Percentiles rank a stretch among this genome's conserved stretches.
Conservation (phyloP, 192 early-diverging fungal species). For the Backusella morwellensis region DNA sequence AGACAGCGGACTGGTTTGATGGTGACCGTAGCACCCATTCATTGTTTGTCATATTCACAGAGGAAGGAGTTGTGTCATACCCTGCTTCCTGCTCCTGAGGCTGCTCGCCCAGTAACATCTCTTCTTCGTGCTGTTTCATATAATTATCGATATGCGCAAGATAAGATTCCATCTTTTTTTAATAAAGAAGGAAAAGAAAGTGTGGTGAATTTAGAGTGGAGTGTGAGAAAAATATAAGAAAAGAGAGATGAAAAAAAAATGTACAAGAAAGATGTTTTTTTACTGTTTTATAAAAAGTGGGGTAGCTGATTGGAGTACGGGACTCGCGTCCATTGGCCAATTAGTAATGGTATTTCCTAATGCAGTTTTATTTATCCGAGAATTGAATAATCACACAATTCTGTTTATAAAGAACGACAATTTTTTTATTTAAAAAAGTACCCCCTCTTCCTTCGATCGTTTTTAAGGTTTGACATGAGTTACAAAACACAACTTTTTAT, state of each 20-base stretch:
- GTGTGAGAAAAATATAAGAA: not conserved
- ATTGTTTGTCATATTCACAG: not conserved
- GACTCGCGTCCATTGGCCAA: not conserved
- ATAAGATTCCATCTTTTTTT: conserved; percentile 22
- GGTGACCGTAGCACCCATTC: not conserved
- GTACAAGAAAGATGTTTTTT: not conserved
- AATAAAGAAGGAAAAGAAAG: not conserved
- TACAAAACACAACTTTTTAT: no score
- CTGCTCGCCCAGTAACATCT: not conserved
- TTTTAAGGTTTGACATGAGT: no score
- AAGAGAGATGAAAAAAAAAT: not conserved
- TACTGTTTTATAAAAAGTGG: not conserved
- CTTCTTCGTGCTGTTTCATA: conserved; percentile 1
- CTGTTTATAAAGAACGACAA: no score
- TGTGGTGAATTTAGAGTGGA: not conserved
- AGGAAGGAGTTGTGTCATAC: not conserved
- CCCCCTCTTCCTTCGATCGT: no score
- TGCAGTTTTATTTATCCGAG: not conserved
- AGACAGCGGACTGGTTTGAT: not conserved
- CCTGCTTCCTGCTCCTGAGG: not conserved
- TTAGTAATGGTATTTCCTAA: not conserved
- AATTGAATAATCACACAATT: not conserved
- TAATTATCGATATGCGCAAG: conserved; percentile 26
- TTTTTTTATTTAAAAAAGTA: no score
- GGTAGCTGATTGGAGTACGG: not conserved